Evolutionary conservation across 2,329 filamentous ascomycete species (phyloP).

Genomic region (Cucurbitaria berberidis): DNA sequence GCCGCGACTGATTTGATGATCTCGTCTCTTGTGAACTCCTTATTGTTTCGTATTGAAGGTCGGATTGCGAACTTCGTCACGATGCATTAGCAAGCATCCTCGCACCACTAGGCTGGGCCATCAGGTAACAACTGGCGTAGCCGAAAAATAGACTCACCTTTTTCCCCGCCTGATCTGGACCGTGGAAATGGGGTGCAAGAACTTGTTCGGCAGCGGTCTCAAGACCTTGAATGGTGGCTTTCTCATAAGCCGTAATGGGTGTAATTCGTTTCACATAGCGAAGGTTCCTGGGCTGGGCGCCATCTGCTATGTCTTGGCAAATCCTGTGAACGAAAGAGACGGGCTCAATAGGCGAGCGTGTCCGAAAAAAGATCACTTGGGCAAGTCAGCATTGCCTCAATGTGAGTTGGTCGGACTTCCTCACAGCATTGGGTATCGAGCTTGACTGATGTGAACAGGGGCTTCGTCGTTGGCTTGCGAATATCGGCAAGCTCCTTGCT

Average conservation of each 20-base stretch:
- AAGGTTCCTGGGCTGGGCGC: conserved; percentile 59
- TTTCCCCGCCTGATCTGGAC: conserved; percentile 53
- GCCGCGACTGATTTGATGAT: conserved; percentile 75
- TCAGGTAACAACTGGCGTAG: conserved; percentile 5
- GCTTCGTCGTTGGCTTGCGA: conserved; percentile 57
- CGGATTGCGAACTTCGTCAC: conserved; percentile 78
- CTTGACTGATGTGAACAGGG: conserved; percentile 60
- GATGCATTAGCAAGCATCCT: conserved; percentile 25
- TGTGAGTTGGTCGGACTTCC: conserved; percentile 19
- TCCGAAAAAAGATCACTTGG: conserved; percentile 65
- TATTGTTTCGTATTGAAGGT: conserved; percentile 77
- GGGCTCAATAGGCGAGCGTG: conserved; percentile 63
- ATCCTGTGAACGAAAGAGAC: conserved; percentile 65
- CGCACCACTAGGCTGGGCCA: conserved; percentile 11
- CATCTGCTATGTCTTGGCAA: conserved; percentile 61
- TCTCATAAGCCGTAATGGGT: conserved; percentile 65
- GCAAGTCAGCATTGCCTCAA: conserved; percentile 17
- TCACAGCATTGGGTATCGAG: conserved; percentile 63
- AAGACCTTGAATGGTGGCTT: conserved; percentile 72
- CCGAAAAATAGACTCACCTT: conserved; percentile 55
- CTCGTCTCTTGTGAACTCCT: conserved; percentile 67
- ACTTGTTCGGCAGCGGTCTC: conserved; percentile 69
- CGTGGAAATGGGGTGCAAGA: conserved; percentile 68
- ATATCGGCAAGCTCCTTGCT: conserved; percentile 72
- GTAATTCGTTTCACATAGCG: conserved; percentile 66